Evolutionary conservation across 2,329 filamentous ascomycete genomes (phyloP), one percentile per base, ranked within the genome.

Genomic region (Drechslerella coelobrocha): DNA sequence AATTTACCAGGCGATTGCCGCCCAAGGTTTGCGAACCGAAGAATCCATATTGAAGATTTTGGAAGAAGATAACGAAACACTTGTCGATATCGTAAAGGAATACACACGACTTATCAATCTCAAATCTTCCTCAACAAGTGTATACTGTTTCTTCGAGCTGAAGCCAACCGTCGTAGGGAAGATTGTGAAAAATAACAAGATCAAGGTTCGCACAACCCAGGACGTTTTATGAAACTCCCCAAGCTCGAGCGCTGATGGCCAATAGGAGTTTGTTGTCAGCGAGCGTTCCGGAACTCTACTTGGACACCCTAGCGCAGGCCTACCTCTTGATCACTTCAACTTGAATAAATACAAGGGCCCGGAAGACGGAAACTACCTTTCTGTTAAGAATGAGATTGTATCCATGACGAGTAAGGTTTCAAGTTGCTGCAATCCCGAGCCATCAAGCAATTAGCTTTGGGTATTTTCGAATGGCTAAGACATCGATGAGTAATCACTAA

Each of bases 261-360:
- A 39, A 34, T 61, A 75, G 57, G 76, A 78, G 37, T 68, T 74
- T 21, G 73, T 78, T 48, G 77, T 78, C 31, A 75, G 76, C 29
- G 65, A 77, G 68, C 56, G 61, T 23, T 77, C 76, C 8, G 76
- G 75, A 23, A 75, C 71, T 7, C 74, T 76, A 24, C 72, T 73
- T 21, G 75, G 75, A 27, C 73, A 76, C 23, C 65, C 73, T 9
- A 74, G 65, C 4, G 37, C 74, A 9, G 73, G 72, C 10, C 68
- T 78, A n/a, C 73, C 74, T 21, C 73, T 74, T 2, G 76, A 78
- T 39, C 77, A 78, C 55, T 77, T 78, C 19, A 59, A 68, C 39
- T 63, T 78, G 27, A 78, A 77, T 61, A 78, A 78, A 41, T 78
- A 75, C 51, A 61, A 59, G 6, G 69, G 73, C 23, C 73, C 76